These are phyloP conservation scores for Boletus eberwhitei DNA, from an alignment of 768 basidiomycete genomes.

Conservation along the genomic window DNA sequence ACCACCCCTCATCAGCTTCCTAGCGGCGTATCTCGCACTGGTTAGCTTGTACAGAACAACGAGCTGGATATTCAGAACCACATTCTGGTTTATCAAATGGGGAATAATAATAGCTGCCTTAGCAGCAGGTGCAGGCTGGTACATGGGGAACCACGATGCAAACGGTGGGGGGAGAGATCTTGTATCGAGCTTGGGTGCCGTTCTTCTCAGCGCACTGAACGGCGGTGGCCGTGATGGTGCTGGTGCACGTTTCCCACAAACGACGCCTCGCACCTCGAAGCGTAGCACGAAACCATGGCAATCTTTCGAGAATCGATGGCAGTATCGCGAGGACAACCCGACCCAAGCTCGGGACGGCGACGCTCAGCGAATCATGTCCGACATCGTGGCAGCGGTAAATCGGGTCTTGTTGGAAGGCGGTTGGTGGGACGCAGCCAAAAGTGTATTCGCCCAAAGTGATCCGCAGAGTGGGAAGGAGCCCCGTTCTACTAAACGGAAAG, in stretches of 20 bases:
- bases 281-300: conserved; percentile 57
- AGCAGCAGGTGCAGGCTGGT: conserved; percentile 55
- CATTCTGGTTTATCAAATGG: conserved; percentile 77
- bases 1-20: conserved; percentile 69
- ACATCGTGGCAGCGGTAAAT: conserved; percentile 38
- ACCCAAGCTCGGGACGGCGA: conserved; percentile 30
- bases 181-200: conserved; percentile 37
- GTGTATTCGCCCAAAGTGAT: conserved; percentile 20
- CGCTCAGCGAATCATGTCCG: conserved; percentile 45
- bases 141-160: conserved; percentile 41
- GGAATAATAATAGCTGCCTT: conserved; percentile 54
- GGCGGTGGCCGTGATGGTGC: conserved; percentile 33
- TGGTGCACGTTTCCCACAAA: conserved; percentile 20
- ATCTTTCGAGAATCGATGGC: conserved; percentile 61
- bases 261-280: conserved; percentile 15
- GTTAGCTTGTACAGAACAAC: conserved; percentile 76
- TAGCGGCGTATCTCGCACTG: conserved; percentile 75
- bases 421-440: conserved; percentile 39
- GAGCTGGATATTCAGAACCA: conserved; percentile 64
- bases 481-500: conserved; percentile 8
- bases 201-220: conserved; percentile 43
- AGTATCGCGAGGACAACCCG: conserved; percentile 34
- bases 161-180: conserved; percentile 33
- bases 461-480: conserved; percentile 1
- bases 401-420: conserved; percentile 32